phyloP scores from a whole-genome alignment of 2,329 filamentous ascomycete genomes.

The Calonectria pteridis region DNA sequence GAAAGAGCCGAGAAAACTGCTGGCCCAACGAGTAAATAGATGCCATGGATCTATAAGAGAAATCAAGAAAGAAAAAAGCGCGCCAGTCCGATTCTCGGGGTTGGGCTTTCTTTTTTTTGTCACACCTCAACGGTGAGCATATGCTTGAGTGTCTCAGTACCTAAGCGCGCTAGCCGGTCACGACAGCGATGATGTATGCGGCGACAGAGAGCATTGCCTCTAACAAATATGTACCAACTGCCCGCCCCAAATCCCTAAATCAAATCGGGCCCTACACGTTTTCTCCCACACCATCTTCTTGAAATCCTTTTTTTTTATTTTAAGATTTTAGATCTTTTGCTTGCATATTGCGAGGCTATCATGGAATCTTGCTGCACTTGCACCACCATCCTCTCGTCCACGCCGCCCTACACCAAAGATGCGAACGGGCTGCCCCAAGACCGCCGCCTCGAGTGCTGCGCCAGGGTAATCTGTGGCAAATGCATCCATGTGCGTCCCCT shows the following conservation, averaged over 20 bases:
- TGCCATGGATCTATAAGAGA: background rate
- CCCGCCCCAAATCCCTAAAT: slow-evolving; percentile 3
- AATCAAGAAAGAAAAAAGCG: background rate
- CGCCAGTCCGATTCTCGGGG: background rate
- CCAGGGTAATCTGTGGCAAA: slow-evolving; percentile 76
- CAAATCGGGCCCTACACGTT: slow-evolving; percentile 1
- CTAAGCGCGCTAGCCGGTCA: slow-evolving; percentile 9
- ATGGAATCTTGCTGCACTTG: slow-evolving; percentile 77
- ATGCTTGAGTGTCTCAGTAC: background rate
- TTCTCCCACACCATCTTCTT: background rate
- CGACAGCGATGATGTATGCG: slow-evolving; percentile 1
- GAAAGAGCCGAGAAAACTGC: background rate
- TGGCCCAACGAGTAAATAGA: background rate
- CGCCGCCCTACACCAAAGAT: slow-evolving; percentile 71
- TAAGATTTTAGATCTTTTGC: background rate
- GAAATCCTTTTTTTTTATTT: background rate
- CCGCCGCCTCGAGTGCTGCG: slow-evolving; percentile 76
- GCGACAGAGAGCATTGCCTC: background rate
- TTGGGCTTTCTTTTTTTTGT: background rate
- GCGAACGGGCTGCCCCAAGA: slow-evolving; percentile 63
- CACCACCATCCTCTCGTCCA: slow-evolving; percentile 69
- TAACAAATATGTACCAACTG: slow-evolving; percentile 6
- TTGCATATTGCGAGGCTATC: slow-evolving; percentile 8
- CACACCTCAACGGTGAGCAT: background rate
- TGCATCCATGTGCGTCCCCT: slow-evolving; percentile 71